phyloP scores from a whole-genome alignment of 1,139 yeast genomes.

The Protomyces inouyei region DNA sequence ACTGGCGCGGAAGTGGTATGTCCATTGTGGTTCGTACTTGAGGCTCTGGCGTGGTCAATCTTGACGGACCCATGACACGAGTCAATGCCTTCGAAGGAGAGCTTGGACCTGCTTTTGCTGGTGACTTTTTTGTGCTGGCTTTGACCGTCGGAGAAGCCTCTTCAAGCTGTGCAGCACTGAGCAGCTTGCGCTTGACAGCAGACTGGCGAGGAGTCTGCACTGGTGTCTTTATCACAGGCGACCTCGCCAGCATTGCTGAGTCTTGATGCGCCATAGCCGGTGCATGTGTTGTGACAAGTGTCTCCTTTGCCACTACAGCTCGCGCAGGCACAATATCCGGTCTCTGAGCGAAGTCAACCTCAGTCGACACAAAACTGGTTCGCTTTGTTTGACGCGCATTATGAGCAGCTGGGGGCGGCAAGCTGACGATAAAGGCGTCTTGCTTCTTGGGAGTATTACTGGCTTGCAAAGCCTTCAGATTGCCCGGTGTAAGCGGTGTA shows the following conservation, averaged over 20 bases:
- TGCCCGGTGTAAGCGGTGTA: background rate
- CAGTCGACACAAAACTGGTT: conserved; percentile 15
- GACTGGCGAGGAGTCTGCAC: too few species aligned
- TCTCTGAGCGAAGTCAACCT: background rate
- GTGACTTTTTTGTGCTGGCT: background rate
- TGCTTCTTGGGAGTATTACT: conserved; percentile 11
- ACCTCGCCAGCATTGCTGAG: background rate
- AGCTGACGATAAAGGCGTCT: conserved; percentile 3
- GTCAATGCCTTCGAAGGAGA: background rate
- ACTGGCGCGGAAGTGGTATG: conserved; percentile 6
- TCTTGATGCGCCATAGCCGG: background rate
- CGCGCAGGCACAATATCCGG: background rate
- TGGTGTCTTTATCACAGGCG: too few species aligned
- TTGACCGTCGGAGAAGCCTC: background rate
- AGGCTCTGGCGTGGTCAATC: background rate
- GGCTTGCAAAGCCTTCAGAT: background rate
- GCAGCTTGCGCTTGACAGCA: background rate
- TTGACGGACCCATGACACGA: too few species aligned
- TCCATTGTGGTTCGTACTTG: background rate
- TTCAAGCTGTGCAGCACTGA: background rate
- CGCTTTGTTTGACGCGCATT: background rate
- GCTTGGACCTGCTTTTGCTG: background rate
- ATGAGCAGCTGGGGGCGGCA: background rate
- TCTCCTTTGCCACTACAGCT: too few species aligned
- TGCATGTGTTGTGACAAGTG: background rate